These are phyloP conservation scores for Dothistroma pini DNA, from an alignment of 2,329 filamentous ascomycete species.

Conservation along the genomic window DNA sequence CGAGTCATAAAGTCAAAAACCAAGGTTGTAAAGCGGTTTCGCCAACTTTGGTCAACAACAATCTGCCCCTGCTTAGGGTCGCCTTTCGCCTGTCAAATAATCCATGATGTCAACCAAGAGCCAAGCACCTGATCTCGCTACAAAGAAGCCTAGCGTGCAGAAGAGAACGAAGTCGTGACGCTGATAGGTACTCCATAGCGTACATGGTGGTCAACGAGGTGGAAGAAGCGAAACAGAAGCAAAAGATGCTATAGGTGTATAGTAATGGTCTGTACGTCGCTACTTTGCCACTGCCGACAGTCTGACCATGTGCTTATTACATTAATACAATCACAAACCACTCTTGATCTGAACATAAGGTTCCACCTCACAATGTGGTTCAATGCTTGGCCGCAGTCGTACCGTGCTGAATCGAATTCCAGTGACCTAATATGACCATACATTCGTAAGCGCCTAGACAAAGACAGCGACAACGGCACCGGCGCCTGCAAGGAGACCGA, in stretches of 20 bases:
- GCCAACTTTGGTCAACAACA: not conserved
- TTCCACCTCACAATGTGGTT: conserved; percentile 3
- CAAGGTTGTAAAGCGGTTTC: not conserved
- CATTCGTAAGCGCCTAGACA: conserved; percentile 21
- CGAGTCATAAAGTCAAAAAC: not conserved
- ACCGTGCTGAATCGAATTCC: conserved; percentile 7
- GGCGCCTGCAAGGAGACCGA: conserved; percentile 22
- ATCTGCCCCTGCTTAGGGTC: not conserved
- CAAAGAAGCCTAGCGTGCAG: not conserved
- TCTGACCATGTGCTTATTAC: conserved; percentile 6
- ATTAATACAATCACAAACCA: conserved; percentile 11
- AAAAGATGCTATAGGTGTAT: conserved; percentile 2
- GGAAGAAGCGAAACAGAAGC: not conserved
- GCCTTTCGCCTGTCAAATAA: no score
- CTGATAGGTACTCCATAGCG: not conserved
- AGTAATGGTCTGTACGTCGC: conserved; percentile 7
- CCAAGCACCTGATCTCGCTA: no score
- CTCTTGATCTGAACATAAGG: conserved; percentile 5
- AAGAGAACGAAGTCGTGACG: not conserved
- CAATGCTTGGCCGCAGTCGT: conserved; percentile 19
- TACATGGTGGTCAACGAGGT: not conserved
- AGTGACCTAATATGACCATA: conserved; percentile 14
- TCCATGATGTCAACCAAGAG: no score
- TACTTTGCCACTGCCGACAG: conserved; percentile 2
- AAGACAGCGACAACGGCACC: conserved; percentile 29